Conservation (phyloP, 805 yeast species). For the Wickerhamomyces chambardii region DNA sequence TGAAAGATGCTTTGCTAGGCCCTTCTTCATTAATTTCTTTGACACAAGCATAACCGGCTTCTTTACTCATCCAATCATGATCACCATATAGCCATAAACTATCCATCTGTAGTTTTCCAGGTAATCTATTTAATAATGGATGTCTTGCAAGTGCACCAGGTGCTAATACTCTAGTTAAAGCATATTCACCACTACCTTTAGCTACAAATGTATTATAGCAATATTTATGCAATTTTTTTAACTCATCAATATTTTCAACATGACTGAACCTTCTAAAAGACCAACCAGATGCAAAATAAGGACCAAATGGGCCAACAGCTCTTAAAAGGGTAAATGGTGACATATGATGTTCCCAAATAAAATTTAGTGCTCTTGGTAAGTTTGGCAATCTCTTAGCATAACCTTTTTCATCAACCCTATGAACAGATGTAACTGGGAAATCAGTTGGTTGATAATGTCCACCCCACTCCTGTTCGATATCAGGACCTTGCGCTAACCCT, state of each 20-base stretch:
- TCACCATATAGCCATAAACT: conserved; percentile 57
- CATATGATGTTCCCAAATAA: conserved; percentile 41
- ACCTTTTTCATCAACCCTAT: conserved; percentile 18
- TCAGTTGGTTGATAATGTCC: conserved; percentile 9
- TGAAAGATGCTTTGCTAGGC: conserved; percentile 13
- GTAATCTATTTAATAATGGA: conserved; percentile 48
- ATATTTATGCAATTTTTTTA: conserved; percentile 41
- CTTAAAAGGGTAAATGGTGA: conserved; percentile 50
- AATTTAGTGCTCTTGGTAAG: conserved; percentile 25
- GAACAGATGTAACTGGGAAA: conserved; percentile 12
- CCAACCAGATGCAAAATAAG: conserved; percentile 44
- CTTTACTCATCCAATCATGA: conserved; percentile 61
- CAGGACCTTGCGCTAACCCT: conserved; percentile 16
- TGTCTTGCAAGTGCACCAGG: conserved; percentile 49
- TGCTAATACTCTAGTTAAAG: conserved; percentile 48
- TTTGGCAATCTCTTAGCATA: conserved; percentile 25
- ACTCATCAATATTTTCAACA: conserved; percentile 18
- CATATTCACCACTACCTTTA: conserved; percentile 57
- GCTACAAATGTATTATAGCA: conserved; percentile 41
- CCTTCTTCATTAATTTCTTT: conserved; percentile 19
- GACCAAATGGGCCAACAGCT: conserved; percentile 42
- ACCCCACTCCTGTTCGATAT: conserved; percentile 23
- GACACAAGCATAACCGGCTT: conserved; percentile 42
- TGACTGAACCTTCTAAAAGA: conserved; percentile 36
- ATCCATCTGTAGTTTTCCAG: conserved; percentile 19